Conservation (phyloP, 108 stramenopile species). For the Cyclostephanos tholiformis region DNA sequence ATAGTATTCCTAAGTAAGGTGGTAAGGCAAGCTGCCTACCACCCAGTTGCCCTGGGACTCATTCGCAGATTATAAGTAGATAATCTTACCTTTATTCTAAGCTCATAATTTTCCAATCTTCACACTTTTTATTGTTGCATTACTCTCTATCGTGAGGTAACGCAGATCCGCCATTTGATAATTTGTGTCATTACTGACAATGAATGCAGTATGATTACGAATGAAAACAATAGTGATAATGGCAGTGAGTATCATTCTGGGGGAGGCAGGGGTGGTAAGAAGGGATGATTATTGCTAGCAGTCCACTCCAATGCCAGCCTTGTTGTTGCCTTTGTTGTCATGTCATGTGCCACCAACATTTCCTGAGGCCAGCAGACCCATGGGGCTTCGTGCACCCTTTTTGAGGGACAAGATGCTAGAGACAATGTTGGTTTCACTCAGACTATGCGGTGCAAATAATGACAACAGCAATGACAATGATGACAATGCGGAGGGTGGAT, state of each 20-base stretch:
- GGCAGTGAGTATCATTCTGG: neutral
- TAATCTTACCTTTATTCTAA: too few species aligned
- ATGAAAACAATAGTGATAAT: neutral
- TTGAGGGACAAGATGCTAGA: constrained; percentile 73
- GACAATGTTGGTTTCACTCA: constrained; percentile 71
- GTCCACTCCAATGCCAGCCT: constrained; percentile 59
- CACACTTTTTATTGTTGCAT: too few species aligned
- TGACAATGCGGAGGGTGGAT: constrained; percentile 13
- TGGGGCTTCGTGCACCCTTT: constrained; percentile 95
- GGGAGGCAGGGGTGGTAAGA: constrained; percentile 15
- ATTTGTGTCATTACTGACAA: neutral
- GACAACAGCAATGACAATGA: neutral
- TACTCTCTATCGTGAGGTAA: too few species aligned
- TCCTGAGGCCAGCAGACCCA: constrained; percentile 85
- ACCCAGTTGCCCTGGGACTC: too few species aligned
- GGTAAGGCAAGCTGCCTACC: too few species aligned
- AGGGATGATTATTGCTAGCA: constrained; percentile 25
- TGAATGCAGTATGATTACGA: too few species aligned
- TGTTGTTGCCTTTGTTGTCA: constrained; percentile 66
- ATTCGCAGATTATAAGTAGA: too few species aligned
- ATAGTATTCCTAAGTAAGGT: too few species aligned
- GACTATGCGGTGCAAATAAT: constrained; percentile 49
- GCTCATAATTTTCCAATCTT: too few species aligned
- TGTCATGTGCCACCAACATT: too few species aligned
- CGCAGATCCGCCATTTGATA: too few species aligned